Evolutionary conservation across 1,139 yeast genomes (phyloP).

Genomic region (Hemisphaericaspora subhashii): DNA sequence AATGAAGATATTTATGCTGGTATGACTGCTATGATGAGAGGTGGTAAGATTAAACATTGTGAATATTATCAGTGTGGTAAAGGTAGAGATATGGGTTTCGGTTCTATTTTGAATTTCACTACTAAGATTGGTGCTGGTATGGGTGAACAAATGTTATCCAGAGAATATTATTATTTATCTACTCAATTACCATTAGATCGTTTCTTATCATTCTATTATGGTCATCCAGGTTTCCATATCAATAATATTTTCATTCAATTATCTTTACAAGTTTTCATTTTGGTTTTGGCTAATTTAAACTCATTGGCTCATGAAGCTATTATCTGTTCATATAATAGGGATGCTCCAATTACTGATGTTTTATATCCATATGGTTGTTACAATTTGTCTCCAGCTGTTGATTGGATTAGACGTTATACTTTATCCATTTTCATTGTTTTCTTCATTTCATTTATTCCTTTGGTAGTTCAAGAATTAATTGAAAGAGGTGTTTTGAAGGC

Average conservation of each 20-base stretch:
- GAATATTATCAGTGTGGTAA: slow-evolving; percentile 99
- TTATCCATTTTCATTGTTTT: slow-evolving; percentile 97
- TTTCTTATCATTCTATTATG: slow-evolving; percentile 95
- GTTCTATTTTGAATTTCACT: slow-evolving; percentile 96
- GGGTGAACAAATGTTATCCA: slow-evolving; percentile 99
- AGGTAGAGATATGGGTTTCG: slow-evolving; percentile 99
- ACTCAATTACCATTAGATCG: slow-evolving; percentile 97
- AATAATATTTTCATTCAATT: slow-evolving; percentile 94
- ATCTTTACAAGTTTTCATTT: slow-evolving; percentile 89
- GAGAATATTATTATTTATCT: slow-evolving; percentile 96
- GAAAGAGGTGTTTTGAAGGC: slow-evolving; percentile 99
- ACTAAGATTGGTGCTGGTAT: slow-evolving; percentile 99
- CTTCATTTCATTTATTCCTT: slow-evolving; percentile 95
- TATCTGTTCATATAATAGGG: slow-evolving; percentile 77
- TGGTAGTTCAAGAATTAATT: slow-evolving; percentile 93
- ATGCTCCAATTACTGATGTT: slow-evolving; percentile 83
- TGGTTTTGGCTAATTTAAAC: slow-evolving; percentile 89
- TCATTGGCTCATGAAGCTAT: slow-evolving; percentile 89
- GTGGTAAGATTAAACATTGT: slow-evolving; percentile 99
- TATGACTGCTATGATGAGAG: slow-evolving; percentile 96
- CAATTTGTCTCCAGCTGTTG: slow-evolving; percentile 84
- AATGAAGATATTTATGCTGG: slow-evolving; percentile 99
- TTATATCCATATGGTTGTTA: slow-evolving; percentile 91
- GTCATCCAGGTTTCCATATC: slow-evolving; percentile 99
- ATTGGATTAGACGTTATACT: slow-evolving; percentile 97